These are phyloP conservation scores for Pulveroboletus sp. DNA, from an alignment of 768 basidiomycete genomes.

Conservation along the genomic window DNA sequence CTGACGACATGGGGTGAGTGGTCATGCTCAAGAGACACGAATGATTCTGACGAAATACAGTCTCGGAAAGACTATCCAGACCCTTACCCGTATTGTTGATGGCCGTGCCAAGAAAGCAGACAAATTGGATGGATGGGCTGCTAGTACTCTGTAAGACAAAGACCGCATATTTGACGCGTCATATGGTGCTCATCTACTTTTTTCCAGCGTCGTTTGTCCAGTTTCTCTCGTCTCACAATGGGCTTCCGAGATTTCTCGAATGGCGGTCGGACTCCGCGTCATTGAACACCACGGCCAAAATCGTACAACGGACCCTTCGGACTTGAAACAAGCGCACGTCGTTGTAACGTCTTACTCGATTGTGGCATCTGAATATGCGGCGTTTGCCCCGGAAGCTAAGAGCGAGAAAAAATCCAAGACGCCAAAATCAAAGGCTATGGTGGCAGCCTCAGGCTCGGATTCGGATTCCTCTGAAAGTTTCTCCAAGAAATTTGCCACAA, in stretches of 20 bases:
- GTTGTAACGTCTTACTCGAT: constrained; percentile 89
- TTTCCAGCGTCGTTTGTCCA: constrained; percentile 77
- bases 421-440: constrained; percentile 31
- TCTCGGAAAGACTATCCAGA: constrained; percentile 90
- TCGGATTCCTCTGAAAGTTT: constrained; percentile 40
- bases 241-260: constrained; percentile 79
- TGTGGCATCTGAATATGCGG: constrained; percentile 73
- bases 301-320: constrained; percentile 63
- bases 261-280: constrained; percentile 64
- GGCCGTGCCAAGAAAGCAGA: constrained; percentile 71
- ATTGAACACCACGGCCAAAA: constrained; percentile 79
- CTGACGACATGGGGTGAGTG: constrained; percentile 84
- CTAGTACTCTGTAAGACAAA: constrained; percentile 61
- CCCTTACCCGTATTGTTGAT: constrained; percentile 82
- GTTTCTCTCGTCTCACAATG: constrained; percentile 88
- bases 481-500: constrained; percentile 36
- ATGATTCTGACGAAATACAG: constrained; percentile 34
- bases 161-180: background rate
- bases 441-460: constrained; percentile 28
- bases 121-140: constrained; percentile 67
- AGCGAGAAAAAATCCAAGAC: constrained; percentile 54
- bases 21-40: background rate
- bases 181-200: background rate
- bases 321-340: constrained; percentile 57
- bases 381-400: constrained; percentile 48